A percentile compares a stretch with the other conserved stretches of the same genome.
Conservation (phyloP, 2,329 filamentous ascomycete species). For the Davidsoniella eucalypti region DNA sequence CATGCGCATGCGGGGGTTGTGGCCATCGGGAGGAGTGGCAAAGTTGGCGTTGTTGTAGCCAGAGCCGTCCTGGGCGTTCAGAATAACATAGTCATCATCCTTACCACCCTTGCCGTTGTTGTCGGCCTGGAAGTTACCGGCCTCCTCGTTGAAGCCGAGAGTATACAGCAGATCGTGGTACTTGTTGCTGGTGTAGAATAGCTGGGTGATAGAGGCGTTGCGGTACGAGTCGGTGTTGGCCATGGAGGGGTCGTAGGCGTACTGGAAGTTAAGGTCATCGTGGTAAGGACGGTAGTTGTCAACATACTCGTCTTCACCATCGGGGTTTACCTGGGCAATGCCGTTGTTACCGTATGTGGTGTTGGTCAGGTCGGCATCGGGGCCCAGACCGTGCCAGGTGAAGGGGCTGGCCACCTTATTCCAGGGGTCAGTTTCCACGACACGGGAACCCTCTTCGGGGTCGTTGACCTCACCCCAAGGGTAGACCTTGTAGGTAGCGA, state of each 20-base stretch:
- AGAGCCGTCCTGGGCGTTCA: slow-evolving; percentile 39
- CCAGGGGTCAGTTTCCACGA: slow-evolving; percentile 31
- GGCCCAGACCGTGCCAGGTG: slow-evolving; percentile 35
- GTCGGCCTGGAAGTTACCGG: slow-evolving; percentile 43
- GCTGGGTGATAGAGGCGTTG: slow-evolving; percentile 39
- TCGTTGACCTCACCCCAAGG: slow-evolving; percentile 36
- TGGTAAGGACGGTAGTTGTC: slow-evolving; percentile 31
- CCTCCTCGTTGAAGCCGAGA: slow-evolving; percentile 39
- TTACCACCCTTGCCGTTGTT: slow-evolving; percentile 36
- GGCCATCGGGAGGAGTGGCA: slow-evolving; percentile 34
- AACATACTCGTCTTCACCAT: slow-evolving; percentile 22
- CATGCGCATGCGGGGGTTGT: slow-evolving; percentile 39
- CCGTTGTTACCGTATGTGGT: slow-evolving; percentile 43
- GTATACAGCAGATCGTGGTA: slow-evolving; percentile 42
- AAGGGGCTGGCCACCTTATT: slow-evolving; percentile 30
- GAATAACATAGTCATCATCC: slow-evolving; percentile 35
- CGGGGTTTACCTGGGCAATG: slow-evolving; percentile 36
- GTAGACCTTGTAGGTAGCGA: slow-evolving; percentile 37
- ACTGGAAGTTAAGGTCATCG: slow-evolving; percentile 28
- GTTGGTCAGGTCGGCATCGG: slow-evolving; percentile 25
- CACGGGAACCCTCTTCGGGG: slow-evolving; percentile 31
- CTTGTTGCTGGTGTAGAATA: slow-evolving; percentile 43
- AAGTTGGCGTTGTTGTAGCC: slow-evolving; percentile 43
- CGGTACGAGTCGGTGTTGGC: slow-evolving; percentile 26
- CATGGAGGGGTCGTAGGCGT: slow-evolving; percentile 23